These are phyloP conservation scores for Berberis thunbergii DNA, from an alignment of 164 flowering plant species.

Conservation along the genomic window DNA sequence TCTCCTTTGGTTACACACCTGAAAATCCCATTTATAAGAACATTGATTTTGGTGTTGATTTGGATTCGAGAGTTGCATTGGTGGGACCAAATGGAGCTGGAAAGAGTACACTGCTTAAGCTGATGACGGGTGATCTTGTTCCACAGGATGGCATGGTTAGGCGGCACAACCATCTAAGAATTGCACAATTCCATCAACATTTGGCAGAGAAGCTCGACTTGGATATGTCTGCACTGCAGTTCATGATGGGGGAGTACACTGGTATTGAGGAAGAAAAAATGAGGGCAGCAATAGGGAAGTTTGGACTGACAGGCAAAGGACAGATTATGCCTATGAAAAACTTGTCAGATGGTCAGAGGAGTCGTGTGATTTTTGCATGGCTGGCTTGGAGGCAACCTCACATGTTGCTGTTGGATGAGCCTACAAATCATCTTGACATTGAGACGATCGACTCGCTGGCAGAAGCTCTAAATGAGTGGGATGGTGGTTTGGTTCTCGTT, in stretches of 20 bases:
- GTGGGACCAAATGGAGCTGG: constrained; percentile 99
- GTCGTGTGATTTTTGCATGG: constrained; percentile 93
- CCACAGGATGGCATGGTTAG: constrained; percentile 94
- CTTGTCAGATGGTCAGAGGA: constrained; percentile 88
- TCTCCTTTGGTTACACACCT: constrained; percentile 83
- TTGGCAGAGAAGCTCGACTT: constrained; percentile 83
- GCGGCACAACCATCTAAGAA: constrained; percentile 87
- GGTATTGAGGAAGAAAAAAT: constrained; percentile 94
- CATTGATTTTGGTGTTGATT: constrained; percentile 88
- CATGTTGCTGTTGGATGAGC: constrained; percentile 75
- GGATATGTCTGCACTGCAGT: constrained; percentile 76
- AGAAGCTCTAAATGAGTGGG: constrained; percentile 93
- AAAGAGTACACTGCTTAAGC: constrained; percentile 89
- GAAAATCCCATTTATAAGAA: constrained; percentile 85
- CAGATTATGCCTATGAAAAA: constrained; percentile 96
- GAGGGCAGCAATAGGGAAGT: constrained; percentile 86
- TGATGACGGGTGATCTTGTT: constrained; percentile 87
- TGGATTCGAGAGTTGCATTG: constrained; percentile 85
- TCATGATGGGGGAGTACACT: constrained; percentile 77
- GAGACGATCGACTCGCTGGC: constrained; percentile 89
- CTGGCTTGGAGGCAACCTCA: constrained; percentile 80
- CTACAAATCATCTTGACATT: constrained; percentile 86
- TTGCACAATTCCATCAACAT: constrained; percentile 96
- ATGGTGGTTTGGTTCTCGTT: constrained; percentile 89
- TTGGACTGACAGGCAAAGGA: constrained; percentile 84